Base-by-base conservation (phyloP, 2,329 filamentous ascomycete species). In the Colletotrichum destructivum region DNA sequence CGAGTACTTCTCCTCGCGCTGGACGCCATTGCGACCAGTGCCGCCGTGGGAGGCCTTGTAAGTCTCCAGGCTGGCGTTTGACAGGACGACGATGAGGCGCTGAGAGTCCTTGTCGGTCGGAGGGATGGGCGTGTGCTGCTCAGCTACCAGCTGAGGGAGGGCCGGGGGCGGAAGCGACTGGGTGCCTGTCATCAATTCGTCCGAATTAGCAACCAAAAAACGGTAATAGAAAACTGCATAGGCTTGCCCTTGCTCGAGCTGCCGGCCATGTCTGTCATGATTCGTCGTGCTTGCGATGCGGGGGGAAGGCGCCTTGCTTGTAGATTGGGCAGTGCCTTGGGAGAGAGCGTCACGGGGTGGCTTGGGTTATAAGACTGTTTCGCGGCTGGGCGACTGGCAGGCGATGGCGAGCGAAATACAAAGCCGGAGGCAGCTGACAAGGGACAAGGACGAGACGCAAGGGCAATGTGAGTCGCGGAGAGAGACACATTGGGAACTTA, bases 1-100 rank as follows among this genome's bases (percentile, higher is more conserved):
- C 73, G 96, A 97, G 84, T 97, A 99, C 83, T 98, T 98, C 81
- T 98, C 96, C 78, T 98, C 95, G 62, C 93, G 90, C 72, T 90
- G 89, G 69, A 88, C 85, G 42, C 90, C 87, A 86, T 81, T 90
- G 83, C 84, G 91, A 84, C 80, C 89, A 82, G 80, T 88, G 82
- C 91, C 89, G 72, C 92, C 91, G 76, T 94, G 91, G 23, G 94
- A 93, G 1, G 96, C 94, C 81, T 97, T 97, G 88, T 98, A 98
- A 0, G 96, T 99, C 84, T 99, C 96, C 76, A 99, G 90, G 78
- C 95, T 98, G 74, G 96, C 96, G 88, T 98, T 97, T 75, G 95
- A 98, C 61, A 99, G 89, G 51, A 99, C 95, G 66, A 99, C 96
- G 75, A 99, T 98, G 76, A 99, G 87, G 69, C 96, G 90, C 83